These are phyloP conservation scores for Purshia tridentata DNA, from an alignment of 306 rosid species.

Conservation along the genomic window DNA sequence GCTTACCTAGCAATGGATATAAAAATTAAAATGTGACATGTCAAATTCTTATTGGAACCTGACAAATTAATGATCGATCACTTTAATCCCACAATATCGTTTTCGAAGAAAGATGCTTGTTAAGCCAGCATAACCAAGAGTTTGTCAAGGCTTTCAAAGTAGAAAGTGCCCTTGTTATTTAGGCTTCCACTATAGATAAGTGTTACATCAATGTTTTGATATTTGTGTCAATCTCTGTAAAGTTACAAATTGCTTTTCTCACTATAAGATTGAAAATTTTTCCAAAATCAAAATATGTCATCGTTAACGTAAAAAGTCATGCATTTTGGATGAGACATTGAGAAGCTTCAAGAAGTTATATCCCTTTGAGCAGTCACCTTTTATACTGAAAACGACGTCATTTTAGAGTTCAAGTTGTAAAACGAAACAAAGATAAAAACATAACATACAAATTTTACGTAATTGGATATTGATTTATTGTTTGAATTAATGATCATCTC, in stretches of 20 bases:
- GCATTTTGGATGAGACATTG: too few species aligned
- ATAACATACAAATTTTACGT: too few species aligned
- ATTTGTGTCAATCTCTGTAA: background rate
- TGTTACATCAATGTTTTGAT: background rate
- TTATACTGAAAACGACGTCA: background rate
- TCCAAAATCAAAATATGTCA: too few species aligned
- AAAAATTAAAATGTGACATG: background rate
- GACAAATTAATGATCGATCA: too few species aligned
- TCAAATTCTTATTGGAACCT: background rate
- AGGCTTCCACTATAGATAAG: background rate
- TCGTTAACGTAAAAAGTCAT: too few species aligned
- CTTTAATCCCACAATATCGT: background rate
- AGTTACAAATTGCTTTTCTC: too few species aligned
- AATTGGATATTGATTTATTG: too few species aligned
- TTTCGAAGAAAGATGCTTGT: constrained; percentile 15
- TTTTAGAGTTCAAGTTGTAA: background rate
- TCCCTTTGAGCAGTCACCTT: background rate
- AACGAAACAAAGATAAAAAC: background rate
- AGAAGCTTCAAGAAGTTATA: background rate
- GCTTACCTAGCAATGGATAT: background rate
- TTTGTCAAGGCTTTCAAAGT: constrained; percentile 3
- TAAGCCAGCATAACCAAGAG: constrained; percentile 11
- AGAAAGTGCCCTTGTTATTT: background rate
- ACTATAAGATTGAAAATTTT: too few species aligned
- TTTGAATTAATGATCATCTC: background rate